A percentile compares a stretch with the other conserved stretches of the same genome.
Conservation (phyloP, 2,329 filamentous ascomycete species). For the Scedosporium apiospermum region DNA sequence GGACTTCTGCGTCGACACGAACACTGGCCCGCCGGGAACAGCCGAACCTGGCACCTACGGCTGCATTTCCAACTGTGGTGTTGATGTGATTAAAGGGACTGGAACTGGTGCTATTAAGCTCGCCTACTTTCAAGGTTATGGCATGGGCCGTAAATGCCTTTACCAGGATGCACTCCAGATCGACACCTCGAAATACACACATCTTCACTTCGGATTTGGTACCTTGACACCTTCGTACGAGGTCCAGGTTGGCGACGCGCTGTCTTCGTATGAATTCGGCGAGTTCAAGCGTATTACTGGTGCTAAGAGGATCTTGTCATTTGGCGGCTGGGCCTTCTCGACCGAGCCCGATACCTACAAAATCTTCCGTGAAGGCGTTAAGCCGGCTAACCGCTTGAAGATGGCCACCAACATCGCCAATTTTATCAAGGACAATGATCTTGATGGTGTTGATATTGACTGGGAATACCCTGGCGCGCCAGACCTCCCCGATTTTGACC, state of each 20-base stretch:
- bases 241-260: constrained; percentile 10
- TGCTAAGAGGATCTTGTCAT: constrained; percentile 23
- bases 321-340: constrained; percentile 25
- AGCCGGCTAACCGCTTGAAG: constrained; percentile 13
- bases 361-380: constrained; percentile 17
- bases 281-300: constrained; percentile 17
- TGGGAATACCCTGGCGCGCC: constrained; percentile 32
- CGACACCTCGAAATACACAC: constrained; percentile 15
- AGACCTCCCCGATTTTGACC: neutral
- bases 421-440: constrained; percentile 20
- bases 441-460: constrained; percentile 31
- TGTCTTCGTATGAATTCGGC: constrained; percentile 17
- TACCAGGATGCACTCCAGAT: constrained; percentile 17
- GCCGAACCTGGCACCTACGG: constrained; percentile 14
- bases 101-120: constrained; percentile 16
- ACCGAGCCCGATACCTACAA: constrained; percentile 16
- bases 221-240: constrained; percentile 13
- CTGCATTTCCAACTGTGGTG: constrained; percentile 23
- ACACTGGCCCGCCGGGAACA: constrained; percentile 7
- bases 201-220: constrained; percentile 24
- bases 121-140: constrained; percentile 24
- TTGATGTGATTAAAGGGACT: constrained; percentile 17
- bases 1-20: constrained; percentile 29
- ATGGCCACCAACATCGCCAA: constrained; percentile 21
- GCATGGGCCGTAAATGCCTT: constrained; percentile 18